Evolutionary conservation across 2,329 filamentous ascomycete genomes (phyloP).

Genomic region (Akanthomyces muscarius): DNA sequence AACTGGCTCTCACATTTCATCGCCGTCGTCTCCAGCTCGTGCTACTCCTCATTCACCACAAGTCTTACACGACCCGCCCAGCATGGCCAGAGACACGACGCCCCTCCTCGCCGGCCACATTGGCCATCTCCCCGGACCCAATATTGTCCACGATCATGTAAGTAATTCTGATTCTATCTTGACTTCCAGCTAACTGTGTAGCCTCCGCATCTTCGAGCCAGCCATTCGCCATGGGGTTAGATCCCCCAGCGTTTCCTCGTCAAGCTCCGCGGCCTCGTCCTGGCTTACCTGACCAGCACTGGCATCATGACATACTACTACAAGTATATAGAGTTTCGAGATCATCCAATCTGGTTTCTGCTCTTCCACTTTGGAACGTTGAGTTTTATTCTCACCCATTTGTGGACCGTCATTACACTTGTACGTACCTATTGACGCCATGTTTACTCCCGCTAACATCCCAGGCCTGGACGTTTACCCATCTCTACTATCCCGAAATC

Average conservation of each 20-base stretch:
- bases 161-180: constrained; percentile 10
- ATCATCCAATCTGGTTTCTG: constrained; percentile 38
- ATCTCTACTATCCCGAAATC: constrained; percentile 44
- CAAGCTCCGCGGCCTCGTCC: constrained; percentile 38
- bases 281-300: constrained; percentile 41
- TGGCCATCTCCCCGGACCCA: constrained; percentile 30
- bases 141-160: constrained; percentile 35
- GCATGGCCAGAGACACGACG: constrained; percentile 30
- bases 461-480: constrained; percentile 50
- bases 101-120: constrained; percentile 30
- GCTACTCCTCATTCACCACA: neutral
- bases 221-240: constrained; percentile 47
- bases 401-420: constrained; percentile 45
- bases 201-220: constrained; percentile 49
- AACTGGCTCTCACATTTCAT: neutral
- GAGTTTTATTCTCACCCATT: constrained; percentile 38
- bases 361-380: constrained; percentile 49
- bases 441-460: neutral
- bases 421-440: constrained; percentile 32
- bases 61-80: neutral
- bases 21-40: constrained; percentile 16
- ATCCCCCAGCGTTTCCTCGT: constrained; percentile 45
- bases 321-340: constrained; percentile 40
- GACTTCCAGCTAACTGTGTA: constrained; percentile 22
- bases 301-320: constrained; percentile 41